Percentiles rank a stretch among this genome's conserved stretches.
Conservation (phyloP, 306 rosid genomes). For the Carpinus viminea region DNA sequence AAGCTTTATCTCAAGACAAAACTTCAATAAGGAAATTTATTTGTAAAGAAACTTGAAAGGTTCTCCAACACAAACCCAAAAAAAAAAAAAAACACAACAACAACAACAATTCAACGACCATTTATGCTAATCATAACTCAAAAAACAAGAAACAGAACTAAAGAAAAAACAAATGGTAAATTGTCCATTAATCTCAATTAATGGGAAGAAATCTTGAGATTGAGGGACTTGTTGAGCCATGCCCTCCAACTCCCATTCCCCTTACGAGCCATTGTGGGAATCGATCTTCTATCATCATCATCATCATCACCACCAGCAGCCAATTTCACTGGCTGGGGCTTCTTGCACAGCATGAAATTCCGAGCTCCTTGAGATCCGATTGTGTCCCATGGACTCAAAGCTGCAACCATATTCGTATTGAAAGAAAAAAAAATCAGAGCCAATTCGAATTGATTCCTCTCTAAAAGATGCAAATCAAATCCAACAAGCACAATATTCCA, state of each 20-base stretch:
- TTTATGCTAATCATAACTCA: background rate
- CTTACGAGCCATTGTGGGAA: conserved; percentile 37
- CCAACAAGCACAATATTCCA: background rate
- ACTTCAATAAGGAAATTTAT: background rate
- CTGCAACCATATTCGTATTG: conserved; percentile 42
- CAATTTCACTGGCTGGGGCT: conserved; percentile 51
- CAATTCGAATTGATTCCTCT: background rate
- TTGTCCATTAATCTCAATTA: conserved; percentile 18
- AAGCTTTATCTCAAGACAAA: background rate
- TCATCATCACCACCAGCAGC: conserved; percentile 17
- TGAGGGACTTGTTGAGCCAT: conserved; percentile 86
- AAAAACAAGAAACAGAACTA: background rate
- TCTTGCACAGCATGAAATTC: conserved; percentile 85
- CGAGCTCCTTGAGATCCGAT: conserved; percentile 84
- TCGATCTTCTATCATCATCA: conserved; percentile 13
- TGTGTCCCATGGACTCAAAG: conserved; percentile 71
- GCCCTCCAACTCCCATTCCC: conserved; percentile 74
- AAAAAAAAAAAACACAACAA: background rate
- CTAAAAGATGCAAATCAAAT: background rate
- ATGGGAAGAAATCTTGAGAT: conserved; percentile 67
- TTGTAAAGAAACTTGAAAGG: background rate
- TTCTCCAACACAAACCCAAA: background rate
- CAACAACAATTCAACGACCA: background rate
- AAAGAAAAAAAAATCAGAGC: background rate
- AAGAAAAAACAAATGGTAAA: background rate